Evolutionary conservation across 2,329 filamentous ascomycete species (phyloP), one percentile per base, ranked within the genome.

Genomic region (Botrytis cinerea): DNA sequence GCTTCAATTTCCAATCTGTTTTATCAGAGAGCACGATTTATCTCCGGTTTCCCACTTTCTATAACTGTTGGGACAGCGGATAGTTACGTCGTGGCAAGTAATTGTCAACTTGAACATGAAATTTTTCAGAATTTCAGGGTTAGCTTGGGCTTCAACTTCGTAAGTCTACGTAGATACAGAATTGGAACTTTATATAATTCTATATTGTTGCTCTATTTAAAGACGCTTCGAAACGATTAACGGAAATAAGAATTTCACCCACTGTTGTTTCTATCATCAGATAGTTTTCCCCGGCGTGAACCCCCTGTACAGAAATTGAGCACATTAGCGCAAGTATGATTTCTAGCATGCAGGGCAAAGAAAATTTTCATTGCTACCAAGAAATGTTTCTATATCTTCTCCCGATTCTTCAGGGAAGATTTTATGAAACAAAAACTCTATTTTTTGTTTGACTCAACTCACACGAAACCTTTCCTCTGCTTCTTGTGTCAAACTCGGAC

Each of bases 101-200:
- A 54, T n/a, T 12, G 25, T 0, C 25, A 28, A 28, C 5, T 54
- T 2, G 4, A 16, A 16, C 48, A 7, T 54, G 4, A 16, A 8
- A 28, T 3, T n/a, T 25, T 16, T 54, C 14, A n/a, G 5, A 54
- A n/a, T 28, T 28, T 2, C 5, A 54, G 25, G 7, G 16, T 16
- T 28, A 16, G 25, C 5, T 54, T 25, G 4, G 10, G 22, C 25
- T 16, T 1, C 0, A 28, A 28, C 48, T n/a, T 54, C 10, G 25
- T 16, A 16, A 8, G 1, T 0, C 7, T 28, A 16, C 4, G 0
- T n/a, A 54, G 2, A 5, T 54, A 16, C n/a, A 54, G 25, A n/a
- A n/a, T 28, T 5, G 7, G 10, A 16, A 16, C 2, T 16, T 0
- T 16, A 16, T 54, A 1, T 0, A 54, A 16, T 28, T 2, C 14